These are phyloP conservation scores for Flammula alnicola DNA, from an alignment of 1,284 basidiomycete species.

Conservation along the genomic window DNA sequence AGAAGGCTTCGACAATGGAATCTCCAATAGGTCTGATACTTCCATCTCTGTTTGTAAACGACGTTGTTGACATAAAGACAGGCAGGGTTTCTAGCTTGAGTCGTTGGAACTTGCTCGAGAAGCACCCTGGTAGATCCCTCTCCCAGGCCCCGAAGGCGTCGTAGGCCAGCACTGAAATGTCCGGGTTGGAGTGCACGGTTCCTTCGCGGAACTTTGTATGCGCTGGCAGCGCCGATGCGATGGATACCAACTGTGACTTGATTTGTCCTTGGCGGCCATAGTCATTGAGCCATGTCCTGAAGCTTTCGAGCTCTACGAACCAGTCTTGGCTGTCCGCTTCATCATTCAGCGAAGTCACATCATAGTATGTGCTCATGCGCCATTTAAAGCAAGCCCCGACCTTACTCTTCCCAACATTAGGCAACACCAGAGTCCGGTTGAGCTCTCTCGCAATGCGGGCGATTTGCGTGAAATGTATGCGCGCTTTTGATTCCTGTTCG, in stretches of 20 bases:
- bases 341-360: slow-evolving; percentile 35
- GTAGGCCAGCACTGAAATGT: slow-evolving; percentile 20
- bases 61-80: slow-evolving; percentile 18
- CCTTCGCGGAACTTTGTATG: slow-evolving; percentile 15
- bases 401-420: slow-evolving; percentile 53
- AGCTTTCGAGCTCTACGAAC: slow-evolving; percentile 38
- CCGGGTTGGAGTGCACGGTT: slow-evolving; percentile 10
- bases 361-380: slow-evolving; percentile 51
- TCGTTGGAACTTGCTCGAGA: slow-evolving; percentile 31
- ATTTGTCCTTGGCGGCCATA: not conserved
- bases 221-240: slow-evolving; percentile 27
- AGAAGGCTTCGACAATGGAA: slow-evolving; percentile 23
- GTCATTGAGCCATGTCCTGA: slow-evolving; percentile 39
- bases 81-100: slow-evolving; percentile 26
- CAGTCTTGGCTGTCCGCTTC: slow-evolving; percentile 11
- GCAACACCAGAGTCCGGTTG: slow-evolving; percentile 55
- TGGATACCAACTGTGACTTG: slow-evolving; percentile 21
- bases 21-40: slow-evolving; percentile 16
- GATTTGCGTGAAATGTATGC: slow-evolving; percentile 51
- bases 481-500: slow-evolving; percentile 55
- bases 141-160: slow-evolving; percentile 26
- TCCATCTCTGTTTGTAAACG: slow-evolving; percentile 11
- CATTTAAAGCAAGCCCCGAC: slow-evolving; percentile 50
- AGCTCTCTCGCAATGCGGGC: slow-evolving; percentile 44
- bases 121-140: slow-evolving; percentile 32